These are phyloP conservation scores for Phanerochaete sordida DNA, from an alignment of 768 basidiomycete species.

Conservation along the genomic window DNA sequence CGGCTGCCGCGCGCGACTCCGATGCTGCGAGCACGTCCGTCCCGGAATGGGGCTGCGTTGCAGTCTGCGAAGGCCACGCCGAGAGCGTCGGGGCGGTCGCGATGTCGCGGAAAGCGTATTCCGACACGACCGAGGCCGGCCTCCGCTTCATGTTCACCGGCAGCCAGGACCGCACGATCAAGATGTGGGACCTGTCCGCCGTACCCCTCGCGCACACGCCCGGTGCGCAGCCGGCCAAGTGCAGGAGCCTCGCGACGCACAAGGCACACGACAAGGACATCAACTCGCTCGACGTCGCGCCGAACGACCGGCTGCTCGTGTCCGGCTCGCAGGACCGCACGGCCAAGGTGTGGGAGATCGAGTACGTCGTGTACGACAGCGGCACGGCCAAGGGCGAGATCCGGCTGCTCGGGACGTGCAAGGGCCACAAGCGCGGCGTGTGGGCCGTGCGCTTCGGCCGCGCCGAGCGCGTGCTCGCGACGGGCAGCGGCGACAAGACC, in stretches of 20 bases:
- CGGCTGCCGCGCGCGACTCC: background rate
- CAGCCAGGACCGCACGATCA: constrained; percentile 95
- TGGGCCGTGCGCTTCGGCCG: constrained; percentile 91
- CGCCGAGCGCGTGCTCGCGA: constrained; percentile 81
- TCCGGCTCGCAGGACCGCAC: constrained; percentile 97
- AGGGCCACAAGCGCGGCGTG: constrained; percentile 95
- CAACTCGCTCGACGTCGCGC: constrained; percentile 90
- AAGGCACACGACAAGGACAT: constrained; percentile 99
- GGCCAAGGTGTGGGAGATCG: constrained; percentile 84
- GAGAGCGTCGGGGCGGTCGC: constrained; percentile 92
- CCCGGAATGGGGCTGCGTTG: constrained; percentile 70
- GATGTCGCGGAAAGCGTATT: constrained; percentile 54
- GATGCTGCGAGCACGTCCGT: constrained; percentile 2
- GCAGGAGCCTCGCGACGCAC: constrained; percentile 77
- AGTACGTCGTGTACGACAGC: constrained; percentile 40
- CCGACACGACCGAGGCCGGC: constrained; percentile 6
- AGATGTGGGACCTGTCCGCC: constrained; percentile 91
- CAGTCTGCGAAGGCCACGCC: constrained; percentile 88
- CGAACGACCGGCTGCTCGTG: constrained; percentile 82
- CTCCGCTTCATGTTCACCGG: constrained; percentile 87
- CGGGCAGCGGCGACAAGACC: constrained; percentile 93
- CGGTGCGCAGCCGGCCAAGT: constrained; percentile 38
- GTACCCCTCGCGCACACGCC: constrained; percentile 28
- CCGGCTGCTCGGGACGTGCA: constrained; percentile 79
- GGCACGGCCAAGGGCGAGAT: constrained; percentile 60